These are phyloP conservation scores for Cardamine resedifolia DNA, from an alignment of 345 rosid species.

Conservation along the genomic window DNA sequence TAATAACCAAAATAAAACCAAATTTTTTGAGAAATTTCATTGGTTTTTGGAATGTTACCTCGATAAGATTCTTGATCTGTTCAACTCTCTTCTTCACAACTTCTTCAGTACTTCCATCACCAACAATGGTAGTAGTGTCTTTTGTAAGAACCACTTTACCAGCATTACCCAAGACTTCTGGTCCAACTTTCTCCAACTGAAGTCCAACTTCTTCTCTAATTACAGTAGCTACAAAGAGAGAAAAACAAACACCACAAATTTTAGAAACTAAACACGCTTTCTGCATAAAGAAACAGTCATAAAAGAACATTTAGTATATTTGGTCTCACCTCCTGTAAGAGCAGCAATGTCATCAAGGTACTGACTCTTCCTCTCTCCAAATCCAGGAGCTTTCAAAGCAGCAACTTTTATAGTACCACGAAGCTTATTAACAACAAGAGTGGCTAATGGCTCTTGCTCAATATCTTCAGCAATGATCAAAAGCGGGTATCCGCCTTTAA, in stretches of 20 bases:
- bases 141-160: conserved; percentile 92
- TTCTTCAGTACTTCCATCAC: conserved; percentile 95
- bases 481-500: conserved; percentile 68
- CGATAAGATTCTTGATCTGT: conserved; percentile 82
- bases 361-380: conserved; percentile 89
- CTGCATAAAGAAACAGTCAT: neutral
- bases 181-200: conserved; percentile 77
- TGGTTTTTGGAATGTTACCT: conserved; percentile 38
- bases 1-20: neutral
- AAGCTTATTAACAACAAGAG: conserved; percentile 87
- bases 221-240: conserved; percentile 49
- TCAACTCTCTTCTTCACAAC: conserved; percentile 86
- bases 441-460: conserved; percentile 91
- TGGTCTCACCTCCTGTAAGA: conserved; percentile 56
- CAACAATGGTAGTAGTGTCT: conserved; percentile 83
- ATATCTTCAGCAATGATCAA: conserved; percentile 85
- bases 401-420: conserved; percentile 86
- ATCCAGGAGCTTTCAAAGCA: conserved; percentile 92
- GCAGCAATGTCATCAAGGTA: conserved; percentile 93
- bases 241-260: neutral
- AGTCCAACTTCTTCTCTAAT: conserved; percentile 94
- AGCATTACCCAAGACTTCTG: conserved; percentile 84
- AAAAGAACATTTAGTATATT: neutral
- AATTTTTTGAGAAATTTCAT: neutral
- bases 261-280: neutral